Base-by-base conservation (phyloP, 257 asterid species). In the Verbascum thapsus region DNA sequence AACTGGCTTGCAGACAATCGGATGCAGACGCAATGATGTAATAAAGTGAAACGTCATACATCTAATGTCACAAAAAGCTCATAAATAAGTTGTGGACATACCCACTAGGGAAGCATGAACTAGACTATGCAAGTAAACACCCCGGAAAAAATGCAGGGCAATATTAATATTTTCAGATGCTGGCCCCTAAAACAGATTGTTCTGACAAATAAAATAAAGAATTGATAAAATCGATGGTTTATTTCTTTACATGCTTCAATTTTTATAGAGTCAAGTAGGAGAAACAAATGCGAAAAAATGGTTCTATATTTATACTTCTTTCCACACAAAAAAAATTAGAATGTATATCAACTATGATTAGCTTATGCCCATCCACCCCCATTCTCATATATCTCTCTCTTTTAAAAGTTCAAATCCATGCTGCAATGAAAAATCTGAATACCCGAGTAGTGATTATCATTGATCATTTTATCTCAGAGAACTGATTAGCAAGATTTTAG, bases 291-390 rank as follows among this genome's bases (percentile, higher is more conserved):
- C n/a, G n/a, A n/a, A n/a, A n/a, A n/a, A n/a, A n/a, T 61, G 61
- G 45, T 40, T 62, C 68, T 41, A 66, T 39, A 57, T 8, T 60
- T 13, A 50, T 13, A 16, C 13, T 59, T 49, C 15, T 58, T 30
- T 35, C 7, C 32, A 2, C 5, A 26, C 32, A 1, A 53, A 65
- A 10, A 32, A 41, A 13, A 62, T 53, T 30, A 47, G n/a, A 43
- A 19, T 51, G 15, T 30, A 45, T 63, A 26, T 12, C 49, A 48
- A 19, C 37, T 19, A 32, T 35, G 50, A 58, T 42, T 35, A 12
- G 34, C 58, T 59, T 66, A 51, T 39, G 16, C 71, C n/a, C 73
- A 53, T 42, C 72, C 58, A 55, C 41, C 66, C 42, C 43, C 37
- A 55, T 68, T 15, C 47, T 55, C 56, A 32, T 43, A 9, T 17